Conservation (phyloP, 768 basidiomycete genomes). For the Kwoniella europaea region DNA sequence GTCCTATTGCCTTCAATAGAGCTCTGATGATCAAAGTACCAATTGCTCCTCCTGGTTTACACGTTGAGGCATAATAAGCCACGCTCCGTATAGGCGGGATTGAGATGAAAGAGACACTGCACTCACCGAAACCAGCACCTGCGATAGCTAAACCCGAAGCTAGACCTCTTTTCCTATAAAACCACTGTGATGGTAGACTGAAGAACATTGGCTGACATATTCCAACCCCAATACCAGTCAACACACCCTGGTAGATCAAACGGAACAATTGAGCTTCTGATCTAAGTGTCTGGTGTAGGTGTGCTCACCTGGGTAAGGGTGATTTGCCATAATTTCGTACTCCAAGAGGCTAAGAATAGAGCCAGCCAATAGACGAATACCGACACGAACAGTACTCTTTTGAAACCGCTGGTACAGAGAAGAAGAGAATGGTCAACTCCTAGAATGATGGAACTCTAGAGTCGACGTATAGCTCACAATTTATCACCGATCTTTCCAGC, state of each 20-base stretch:
- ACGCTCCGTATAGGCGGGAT: background rate
- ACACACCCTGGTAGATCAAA: conserved; percentile 1
- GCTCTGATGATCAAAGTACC: conserved; percentile 35
- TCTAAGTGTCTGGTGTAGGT: too few species aligned
- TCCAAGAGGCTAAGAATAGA: conserved; percentile 26
- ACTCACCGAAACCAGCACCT: conserved; percentile 43
- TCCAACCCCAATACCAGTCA: conserved; percentile 30
- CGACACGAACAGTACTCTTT: conserved; percentile 32
- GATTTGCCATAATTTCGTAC: conserved; percentile 35
- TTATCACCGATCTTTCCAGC: conserved; percentile 36
- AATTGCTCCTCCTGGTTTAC: conserved; percentile 31
- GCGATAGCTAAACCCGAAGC: conserved; percentile 46
- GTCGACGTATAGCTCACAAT: too few species aligned
- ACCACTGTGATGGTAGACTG: conserved; percentile 51
- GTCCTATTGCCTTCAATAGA: conserved; percentile 37
- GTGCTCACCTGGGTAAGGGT: conserved; percentile 30
- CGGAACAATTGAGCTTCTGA: background rate
- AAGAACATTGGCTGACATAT: conserved; percentile 44
- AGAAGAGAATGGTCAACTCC: background rate
- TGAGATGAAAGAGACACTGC: background rate
- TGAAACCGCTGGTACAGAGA: conserved; percentile 23
- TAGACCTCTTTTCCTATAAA: conserved; percentile 38
- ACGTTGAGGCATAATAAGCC: background rate
- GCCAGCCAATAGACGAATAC: conserved; percentile 28
- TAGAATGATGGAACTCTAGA: too few species aligned